Evolutionary conservation across 2,329 filamentous ascomycete species (phyloP), one percentile per base, ranked within the genome.

Genomic region (Juglanconis oblonga): DNA sequence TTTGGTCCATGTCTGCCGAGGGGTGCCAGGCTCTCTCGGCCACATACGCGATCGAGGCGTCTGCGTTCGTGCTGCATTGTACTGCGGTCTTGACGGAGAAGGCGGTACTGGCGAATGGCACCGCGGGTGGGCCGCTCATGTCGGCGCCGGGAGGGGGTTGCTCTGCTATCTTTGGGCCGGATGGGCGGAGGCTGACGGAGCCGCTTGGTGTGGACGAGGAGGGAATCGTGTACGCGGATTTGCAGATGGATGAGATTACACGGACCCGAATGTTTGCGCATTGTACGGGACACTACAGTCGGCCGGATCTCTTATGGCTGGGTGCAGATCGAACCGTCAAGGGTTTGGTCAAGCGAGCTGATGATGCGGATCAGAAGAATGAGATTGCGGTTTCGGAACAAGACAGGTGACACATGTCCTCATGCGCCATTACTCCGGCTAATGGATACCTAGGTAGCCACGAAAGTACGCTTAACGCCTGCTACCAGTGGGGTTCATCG

Each of bases 1-100:
- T 71, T 11, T 72, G 67, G 67, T 69, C 67, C 50, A 72, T 73
- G 67, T 68, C 67, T 14, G 66, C 67, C 6, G 68, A 71, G 33
- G 74, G 75, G 4, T 77, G 74, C 58, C 74, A 74, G 35, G 75
- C 66, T 49, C 71, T 84, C 1, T 79, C 81, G 0, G 80, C 80
- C 62, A 76, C 78, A 0, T 85, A 86, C 64, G 83, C 84, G 1
- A 78, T 87, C 8, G 85, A 87, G 66, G 77, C 80, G 1, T 73
- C 75, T 8, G 70, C 79, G 0, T 87, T 81, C 61, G 84, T 87
- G 1, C 74, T 86, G 3, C 81, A 84, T 63, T 72, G 72, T 52
- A 83, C 81, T 0, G 69, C 76, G 0, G 74, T 86, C 3, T 10
- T 58, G 5, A 55, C 45, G 5, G 50, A 49, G 6, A 58, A 58